Conservation (phyloP, 1,284 basidiomycete genomes). For the Sanghuangporus baumii region DNA sequence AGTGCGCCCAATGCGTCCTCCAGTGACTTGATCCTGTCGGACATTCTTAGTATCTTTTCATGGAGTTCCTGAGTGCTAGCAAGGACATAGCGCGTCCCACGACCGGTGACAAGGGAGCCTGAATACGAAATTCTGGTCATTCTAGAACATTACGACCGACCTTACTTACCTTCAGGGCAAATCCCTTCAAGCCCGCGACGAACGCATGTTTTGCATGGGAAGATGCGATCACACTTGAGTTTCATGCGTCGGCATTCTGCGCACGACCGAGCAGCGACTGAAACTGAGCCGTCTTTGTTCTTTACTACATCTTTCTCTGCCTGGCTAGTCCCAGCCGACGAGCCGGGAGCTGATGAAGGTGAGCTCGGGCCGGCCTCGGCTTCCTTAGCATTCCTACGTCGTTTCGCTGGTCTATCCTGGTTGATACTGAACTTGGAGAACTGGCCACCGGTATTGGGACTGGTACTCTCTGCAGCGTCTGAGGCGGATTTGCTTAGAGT, state of each 20-base stretch:
- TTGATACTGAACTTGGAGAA: not conserved
- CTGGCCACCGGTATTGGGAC: not conserved
- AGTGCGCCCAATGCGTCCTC: constrained; percentile 5
- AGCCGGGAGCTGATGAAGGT: not conserved
- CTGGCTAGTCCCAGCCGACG: not conserved
- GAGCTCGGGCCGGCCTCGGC: not conserved
- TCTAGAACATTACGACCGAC: not conserved
- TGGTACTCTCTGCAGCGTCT: not conserved
- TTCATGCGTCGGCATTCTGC: constrained; percentile 12
- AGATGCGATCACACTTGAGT: constrained; percentile 6
- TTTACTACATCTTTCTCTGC: not conserved
- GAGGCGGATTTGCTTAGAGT: not conserved
- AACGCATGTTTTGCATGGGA: constrained; percentile 11
- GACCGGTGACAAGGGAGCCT: constrained; percentile 1
- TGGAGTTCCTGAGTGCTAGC: constrained; percentile 22
- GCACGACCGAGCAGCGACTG: not conserved
- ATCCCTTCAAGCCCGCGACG: constrained; percentile 7
- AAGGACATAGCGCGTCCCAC: constrained; percentile 18
- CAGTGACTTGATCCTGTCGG: constrained; percentile 14
- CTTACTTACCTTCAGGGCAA: constrained; percentile 9
- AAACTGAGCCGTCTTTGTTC: not conserved
- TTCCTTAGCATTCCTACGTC: not conserved
- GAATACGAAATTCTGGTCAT: not conserved
- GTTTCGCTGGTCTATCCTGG: not conserved
- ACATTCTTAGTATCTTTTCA: constrained; percentile 18